phyloP scores from a whole-genome alignment of 129 eudicot genomes.

The Calendula officinalis region DNA sequence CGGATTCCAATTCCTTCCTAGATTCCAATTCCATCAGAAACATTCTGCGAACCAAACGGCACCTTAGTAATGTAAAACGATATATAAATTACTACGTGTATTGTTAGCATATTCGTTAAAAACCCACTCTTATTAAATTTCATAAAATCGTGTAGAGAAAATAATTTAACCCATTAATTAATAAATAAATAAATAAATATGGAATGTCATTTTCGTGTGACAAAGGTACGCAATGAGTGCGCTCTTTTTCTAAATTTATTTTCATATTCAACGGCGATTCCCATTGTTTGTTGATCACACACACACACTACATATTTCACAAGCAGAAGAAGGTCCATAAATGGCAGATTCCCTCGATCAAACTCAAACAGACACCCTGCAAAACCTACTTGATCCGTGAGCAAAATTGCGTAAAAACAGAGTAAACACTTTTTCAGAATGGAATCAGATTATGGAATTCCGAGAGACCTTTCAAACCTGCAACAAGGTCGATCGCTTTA shows the following conservation, averaged over 20 bases:
- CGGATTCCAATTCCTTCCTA: too few species aligned
- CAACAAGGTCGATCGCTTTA: slow-evolving; percentile 79
- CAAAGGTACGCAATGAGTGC: slow-evolving; percentile 11
- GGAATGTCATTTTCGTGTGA: not conserved
- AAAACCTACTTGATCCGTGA: not conserved
- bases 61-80: too few species aligned
- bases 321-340: not conserved
- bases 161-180: not conserved
- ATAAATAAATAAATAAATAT: not conserved
- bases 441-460: slow-evolving; percentile 87
- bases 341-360: slow-evolving; percentile 2
- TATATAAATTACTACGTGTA: too few species aligned
- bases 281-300: slow-evolving; percentile 18
- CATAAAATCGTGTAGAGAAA: not conserved
- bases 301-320: slow-evolving; percentile 2
- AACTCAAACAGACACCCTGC: not conserved
- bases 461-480: slow-evolving; percentile 77
- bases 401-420: slow-evolving; percentile 25
- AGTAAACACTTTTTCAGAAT: slow-evolving; percentile 25
- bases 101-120: too few species aligned
- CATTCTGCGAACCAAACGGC: too few species aligned
- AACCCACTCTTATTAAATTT: not conserved
- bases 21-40: too few species aligned
- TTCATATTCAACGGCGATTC: slow-evolving; percentile 27
- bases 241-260: not conserved